Base-by-base conservation (phyloP, 768 basidiomycete species). In the Lanmaoa pseudosensibilis region DNA sequence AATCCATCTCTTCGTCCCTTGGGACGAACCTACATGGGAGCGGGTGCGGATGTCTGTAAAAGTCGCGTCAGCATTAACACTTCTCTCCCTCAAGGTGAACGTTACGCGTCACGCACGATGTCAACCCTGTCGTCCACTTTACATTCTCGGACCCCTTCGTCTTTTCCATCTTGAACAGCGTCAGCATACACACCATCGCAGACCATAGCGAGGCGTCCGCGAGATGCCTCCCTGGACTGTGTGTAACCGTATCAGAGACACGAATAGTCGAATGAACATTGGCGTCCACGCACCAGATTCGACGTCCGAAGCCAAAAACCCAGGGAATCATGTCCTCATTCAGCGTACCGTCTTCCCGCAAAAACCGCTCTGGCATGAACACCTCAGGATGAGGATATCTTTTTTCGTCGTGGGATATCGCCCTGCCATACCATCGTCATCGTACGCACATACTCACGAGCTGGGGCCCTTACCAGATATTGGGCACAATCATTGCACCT, bases 341-440 rank as follows among this genome's bases (percentile, higher is more conserved):
- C 30, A 67, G 36, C 4, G 59, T 52, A 11, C 65, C 65, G 5
- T 67, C 62, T 2, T 13, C 23, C 0, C 12, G 39, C 34, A 74
- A 69, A 55, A 74, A 79, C 5, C 78, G 63, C 12, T 75, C 77
- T 2, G 77, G 77, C n/a, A 65, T 61, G 64, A 77, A 78, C 11
- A 19, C 34, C 0, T 63, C 48, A 4, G 75, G 71, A 3, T 75
- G 60, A 4, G 71, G 68, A 53, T 76, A 78, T 32, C 64, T 65
- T 9, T 59, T 50, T 44, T 75, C 71, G 36, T 82, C 69, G 49
- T 73, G 76, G 2, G 75, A 69, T 50, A 80, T 73, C 2, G 74
- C 73, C 79, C 79, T 76, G 39, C 5, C 2, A 46, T 9, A 19
- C 7, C 2, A n/a, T 19, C 41, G 6, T 55, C 32, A 46, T 19